Evolutionary conservation across 1,139 yeast genomes (phyloP).

Genomic region (Torulaspora pretoriensis): DNA sequence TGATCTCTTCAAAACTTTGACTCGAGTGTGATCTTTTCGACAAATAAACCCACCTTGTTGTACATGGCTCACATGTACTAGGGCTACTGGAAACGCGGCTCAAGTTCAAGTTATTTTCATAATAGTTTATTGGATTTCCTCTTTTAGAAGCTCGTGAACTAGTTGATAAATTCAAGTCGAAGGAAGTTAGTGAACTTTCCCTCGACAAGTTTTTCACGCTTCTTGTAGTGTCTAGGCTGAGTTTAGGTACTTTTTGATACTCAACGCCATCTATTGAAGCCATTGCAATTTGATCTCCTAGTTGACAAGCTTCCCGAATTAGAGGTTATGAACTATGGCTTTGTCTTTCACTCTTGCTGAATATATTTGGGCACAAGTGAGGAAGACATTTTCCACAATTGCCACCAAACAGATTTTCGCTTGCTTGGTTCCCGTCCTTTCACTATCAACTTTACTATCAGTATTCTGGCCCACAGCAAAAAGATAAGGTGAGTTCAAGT

Average conservation of each 20-base stretch:
- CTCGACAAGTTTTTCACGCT: not conserved
- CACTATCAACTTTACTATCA: too few relatives aligned
- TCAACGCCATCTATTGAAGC: slow-evolving; percentile 1
- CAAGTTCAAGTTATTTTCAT: slow-evolving; percentile 17
- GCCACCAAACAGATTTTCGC: too few relatives aligned
- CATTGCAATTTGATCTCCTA: not conserved
- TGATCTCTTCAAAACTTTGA: not conserved
- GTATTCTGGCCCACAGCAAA: too few relatives aligned
- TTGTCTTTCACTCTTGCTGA: too few relatives aligned
- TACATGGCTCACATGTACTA: slow-evolving; percentile 8
- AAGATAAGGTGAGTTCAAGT: too few relatives aligned
- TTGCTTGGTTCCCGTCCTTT: too few relatives aligned
- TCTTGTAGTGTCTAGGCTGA: not conserved
- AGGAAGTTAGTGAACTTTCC: slow-evolving; percentile 3
- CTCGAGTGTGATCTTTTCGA: slow-evolving; percentile 4
- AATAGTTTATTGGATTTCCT: slow-evolving; percentile 19
- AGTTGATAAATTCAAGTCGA: slow-evolving; percentile 1
- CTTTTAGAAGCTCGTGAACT: slow-evolving; percentile 3
- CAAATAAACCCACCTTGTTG: not conserved
- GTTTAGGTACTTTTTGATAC: not conserved
- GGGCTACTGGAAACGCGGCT: slow-evolving; percentile 16
- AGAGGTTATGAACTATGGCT: too few relatives aligned
- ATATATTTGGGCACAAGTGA: too few relatives aligned
- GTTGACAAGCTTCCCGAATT: too few relatives aligned
- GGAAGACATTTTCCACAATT: too few relatives aligned